Conservation (phyloP, 371 early-diverging fungal genomes). For the Rhizopus sp. region DNA sequence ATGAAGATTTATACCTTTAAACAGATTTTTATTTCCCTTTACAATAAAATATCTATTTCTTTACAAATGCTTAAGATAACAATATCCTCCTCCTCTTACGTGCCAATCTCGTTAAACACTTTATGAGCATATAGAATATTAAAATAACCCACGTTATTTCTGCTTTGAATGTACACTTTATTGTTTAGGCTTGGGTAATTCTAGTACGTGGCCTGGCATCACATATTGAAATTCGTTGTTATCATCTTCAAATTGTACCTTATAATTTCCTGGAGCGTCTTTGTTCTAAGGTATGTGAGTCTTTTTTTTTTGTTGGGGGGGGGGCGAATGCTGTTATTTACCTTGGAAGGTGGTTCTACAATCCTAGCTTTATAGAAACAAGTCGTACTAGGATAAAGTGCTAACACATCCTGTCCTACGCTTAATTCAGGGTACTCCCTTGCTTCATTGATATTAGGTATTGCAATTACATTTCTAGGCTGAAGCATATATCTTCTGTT, state of each 20-base stretch:
- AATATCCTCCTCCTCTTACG: no score
- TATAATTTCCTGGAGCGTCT: slow-evolving; percentile 47
- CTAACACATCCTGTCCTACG: slow-evolving; percentile 70
- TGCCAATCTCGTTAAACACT: no score
- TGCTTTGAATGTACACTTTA: background rate
- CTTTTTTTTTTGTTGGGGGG: background rate
- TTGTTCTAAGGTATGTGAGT: slow-evolving; percentile 31
- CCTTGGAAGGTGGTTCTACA: slow-evolving; percentile 69
- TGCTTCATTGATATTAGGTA: slow-evolving; percentile 54
- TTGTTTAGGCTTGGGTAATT: slow-evolving; percentile 60
- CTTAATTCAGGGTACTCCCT: slow-evolving; percentile 55
- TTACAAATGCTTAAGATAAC: no score
- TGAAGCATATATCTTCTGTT: slow-evolving; percentile 62
- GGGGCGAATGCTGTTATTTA: slow-evolving; percentile 18
- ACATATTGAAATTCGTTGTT: slow-evolving; percentile 56
- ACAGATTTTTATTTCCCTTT: no score
- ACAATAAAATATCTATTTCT: no score
- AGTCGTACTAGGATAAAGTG: slow-evolving; percentile 84
- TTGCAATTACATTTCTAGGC: slow-evolving; percentile 64
- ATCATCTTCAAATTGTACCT: slow-evolving; percentile 72
- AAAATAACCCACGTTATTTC: no score
- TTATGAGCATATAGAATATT: no score
- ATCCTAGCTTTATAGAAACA: slow-evolving; percentile 86
- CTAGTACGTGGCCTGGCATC: slow-evolving; percentile 54
- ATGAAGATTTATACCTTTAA: no score